These are phyloP conservation scores for Musa troglodytarum DNA, from an alignment of 176 grass and related monocot genomes.

Conservation along the genomic window DNA sequence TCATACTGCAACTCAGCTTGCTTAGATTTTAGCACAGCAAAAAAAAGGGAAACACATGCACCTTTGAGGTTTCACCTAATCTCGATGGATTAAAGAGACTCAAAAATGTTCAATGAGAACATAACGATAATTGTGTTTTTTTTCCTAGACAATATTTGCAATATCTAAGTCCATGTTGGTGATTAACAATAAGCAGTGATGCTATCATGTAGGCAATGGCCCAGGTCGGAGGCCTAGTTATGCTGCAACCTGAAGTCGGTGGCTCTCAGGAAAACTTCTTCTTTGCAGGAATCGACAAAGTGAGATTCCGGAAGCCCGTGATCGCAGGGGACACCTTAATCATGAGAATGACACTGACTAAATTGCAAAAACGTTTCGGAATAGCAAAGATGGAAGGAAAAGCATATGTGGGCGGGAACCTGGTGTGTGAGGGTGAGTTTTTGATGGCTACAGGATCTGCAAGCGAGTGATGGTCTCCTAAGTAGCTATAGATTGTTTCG, in stretches of 20 bases:
- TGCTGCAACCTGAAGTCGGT: constrained; percentile 88
- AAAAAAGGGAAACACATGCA: neutral
- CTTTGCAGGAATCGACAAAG: constrained; percentile 80
- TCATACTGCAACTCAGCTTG: neutral
- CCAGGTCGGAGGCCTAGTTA: constrained; percentile 82
- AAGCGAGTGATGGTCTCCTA: neutral
- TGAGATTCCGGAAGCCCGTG: constrained; percentile 87
- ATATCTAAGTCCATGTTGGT: neutral
- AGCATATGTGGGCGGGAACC: constrained; percentile 75
- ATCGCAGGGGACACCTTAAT: constrained; percentile 84
- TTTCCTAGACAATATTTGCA: neutral
- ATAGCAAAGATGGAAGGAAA: constrained; percentile 97
- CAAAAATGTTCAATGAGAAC: neutral
- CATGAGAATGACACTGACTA: constrained; percentile 95
- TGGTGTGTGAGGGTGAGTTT: constrained; percentile 94
- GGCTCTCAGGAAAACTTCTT: constrained; percentile 93
- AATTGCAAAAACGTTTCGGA: constrained; percentile 82
- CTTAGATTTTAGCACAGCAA: neutral
- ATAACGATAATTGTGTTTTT: neutral
- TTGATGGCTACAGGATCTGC: constrained; percentile 54
- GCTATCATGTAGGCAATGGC: constrained; percentile 70
- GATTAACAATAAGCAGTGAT: neutral
- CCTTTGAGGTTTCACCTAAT: neutral
- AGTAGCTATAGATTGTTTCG: no score
- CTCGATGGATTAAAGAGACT: neutral